phyloP scores from a whole-genome alignment of 2,329 filamentous ascomycete genomes.

The Sporothrix protearum region DNA sequence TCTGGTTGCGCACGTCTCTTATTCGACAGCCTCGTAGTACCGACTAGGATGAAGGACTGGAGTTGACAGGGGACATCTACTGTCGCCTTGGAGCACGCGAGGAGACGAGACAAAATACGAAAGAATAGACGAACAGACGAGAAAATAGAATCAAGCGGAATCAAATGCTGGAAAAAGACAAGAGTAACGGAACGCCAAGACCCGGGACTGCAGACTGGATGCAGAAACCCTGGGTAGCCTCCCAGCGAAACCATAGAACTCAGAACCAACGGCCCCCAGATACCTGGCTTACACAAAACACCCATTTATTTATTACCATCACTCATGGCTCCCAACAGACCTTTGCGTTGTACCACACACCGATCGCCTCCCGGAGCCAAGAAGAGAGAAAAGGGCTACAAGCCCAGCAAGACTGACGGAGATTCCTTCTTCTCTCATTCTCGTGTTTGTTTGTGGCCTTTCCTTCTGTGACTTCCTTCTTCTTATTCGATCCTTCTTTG shows the following conservation, averaged over 20 bases:
- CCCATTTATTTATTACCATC: conserved; percentile 14
- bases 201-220: neutral
- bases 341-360: neutral
- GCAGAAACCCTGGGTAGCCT: neutral
- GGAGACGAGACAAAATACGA: neutral
- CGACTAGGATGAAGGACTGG: neutral
- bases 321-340: neutral
- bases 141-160: neutral
- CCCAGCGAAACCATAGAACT: neutral
- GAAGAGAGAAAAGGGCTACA: neutral
- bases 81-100: neutral
- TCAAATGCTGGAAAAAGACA: neutral
- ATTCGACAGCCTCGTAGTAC: too few species aligned
- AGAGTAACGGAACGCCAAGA: neutral
- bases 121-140: neutral
- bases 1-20: neutral
- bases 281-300: conserved; percentile 1
- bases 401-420: neutral
- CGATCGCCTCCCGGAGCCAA: neutral
- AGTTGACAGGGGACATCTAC: neutral
- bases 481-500: neutral
- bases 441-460: neutral
- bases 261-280: neutral
- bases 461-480: neutral
- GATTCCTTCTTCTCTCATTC: neutral